These are phyloP conservation scores for Serendipita sp. DNA, from an alignment of 768 basidiomycete genomes.

Conservation along the genomic window DNA sequence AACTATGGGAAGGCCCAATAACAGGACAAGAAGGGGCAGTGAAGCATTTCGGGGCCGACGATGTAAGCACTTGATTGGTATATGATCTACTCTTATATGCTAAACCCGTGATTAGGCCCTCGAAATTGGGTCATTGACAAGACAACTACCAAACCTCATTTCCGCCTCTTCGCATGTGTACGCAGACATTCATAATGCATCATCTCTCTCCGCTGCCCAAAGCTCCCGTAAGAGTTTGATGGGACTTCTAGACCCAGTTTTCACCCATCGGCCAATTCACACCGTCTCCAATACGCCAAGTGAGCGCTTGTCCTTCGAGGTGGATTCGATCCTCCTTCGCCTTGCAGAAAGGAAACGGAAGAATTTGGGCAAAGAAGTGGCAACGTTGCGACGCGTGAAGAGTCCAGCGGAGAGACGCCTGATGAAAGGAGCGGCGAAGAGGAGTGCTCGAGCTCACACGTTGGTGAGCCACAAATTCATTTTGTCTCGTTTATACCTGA, in stretches of 20 bases:
- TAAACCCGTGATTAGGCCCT: too few species aligned
- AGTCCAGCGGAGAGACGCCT: constrained; percentile 56
- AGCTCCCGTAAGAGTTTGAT: too few species aligned
- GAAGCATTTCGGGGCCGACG: constrained; percentile 61
- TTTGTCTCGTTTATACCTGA: not conserved
- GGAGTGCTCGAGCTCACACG: constrained; percentile 72
- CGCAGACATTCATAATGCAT: too few species aligned
- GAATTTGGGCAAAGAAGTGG: constrained; percentile 51
- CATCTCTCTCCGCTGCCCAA: too few species aligned
- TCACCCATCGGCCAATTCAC: too few species aligned
- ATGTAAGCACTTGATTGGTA: constrained; percentile 19
- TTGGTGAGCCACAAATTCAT: constrained; percentile 33
- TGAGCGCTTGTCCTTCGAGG: not conserved
- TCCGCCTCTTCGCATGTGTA: too few species aligned
- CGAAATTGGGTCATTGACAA: too few species aligned
- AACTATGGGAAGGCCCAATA: constrained; percentile 86
- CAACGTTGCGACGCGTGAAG: constrained; percentile 60
- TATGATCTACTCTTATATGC: too few species aligned
- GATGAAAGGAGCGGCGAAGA: constrained; percentile 74
- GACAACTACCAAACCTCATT: too few species aligned
- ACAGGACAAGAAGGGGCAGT: constrained; percentile 52
- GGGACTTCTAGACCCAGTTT: too few species aligned
- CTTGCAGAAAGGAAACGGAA: constrained; percentile 30
- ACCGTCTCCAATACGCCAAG: too few species aligned
- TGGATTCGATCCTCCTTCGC: constrained; percentile 37